Evolutionary conservation across 495 filamentous ascomycete species (phyloP).

Genomic region (Penicillium cataractarum): DNA sequence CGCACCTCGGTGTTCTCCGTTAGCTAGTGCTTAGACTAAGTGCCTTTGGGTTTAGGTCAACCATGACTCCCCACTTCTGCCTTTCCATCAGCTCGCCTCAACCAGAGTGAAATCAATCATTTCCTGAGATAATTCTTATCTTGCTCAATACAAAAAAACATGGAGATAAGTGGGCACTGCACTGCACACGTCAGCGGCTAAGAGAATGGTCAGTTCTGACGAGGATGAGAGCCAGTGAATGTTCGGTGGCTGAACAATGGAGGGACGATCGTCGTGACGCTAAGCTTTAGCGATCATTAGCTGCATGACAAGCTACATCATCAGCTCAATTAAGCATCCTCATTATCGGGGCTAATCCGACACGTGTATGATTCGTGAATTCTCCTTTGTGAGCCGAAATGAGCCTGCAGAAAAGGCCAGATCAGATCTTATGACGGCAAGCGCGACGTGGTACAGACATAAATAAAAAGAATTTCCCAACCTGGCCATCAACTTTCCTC

Average conservation of each 20-base stretch:
- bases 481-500: neutral
- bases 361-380: conserved; percentile 14
- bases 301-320: conserved; percentile 23
- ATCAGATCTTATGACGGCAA: conserved; percentile 1
- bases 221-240: neutral
- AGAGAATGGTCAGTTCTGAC: neutral
- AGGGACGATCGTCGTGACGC: conserved; percentile 9
- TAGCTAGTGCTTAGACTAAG: neutral
- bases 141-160: no score
- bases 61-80: neutral
- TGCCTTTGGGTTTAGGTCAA: neutral
- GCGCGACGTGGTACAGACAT: neutral
- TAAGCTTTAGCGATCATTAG: conserved; percentile 19
- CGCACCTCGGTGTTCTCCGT: neutral
- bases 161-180: no score
- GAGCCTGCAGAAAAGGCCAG: neutral
- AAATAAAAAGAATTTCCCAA: neutral
- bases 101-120: neutral
- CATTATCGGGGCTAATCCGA: neutral
- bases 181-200: neutral
- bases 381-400: conserved; percentile 9
- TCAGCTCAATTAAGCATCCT: conserved; percentile 2
- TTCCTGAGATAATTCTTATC: neutral
- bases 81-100: neutral
- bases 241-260: neutral